These are phyloP conservation scores for Debaryomyces subglobosus DNA, from an alignment of 1,139 yeast genomes.

Conservation along the genomic window DNA sequence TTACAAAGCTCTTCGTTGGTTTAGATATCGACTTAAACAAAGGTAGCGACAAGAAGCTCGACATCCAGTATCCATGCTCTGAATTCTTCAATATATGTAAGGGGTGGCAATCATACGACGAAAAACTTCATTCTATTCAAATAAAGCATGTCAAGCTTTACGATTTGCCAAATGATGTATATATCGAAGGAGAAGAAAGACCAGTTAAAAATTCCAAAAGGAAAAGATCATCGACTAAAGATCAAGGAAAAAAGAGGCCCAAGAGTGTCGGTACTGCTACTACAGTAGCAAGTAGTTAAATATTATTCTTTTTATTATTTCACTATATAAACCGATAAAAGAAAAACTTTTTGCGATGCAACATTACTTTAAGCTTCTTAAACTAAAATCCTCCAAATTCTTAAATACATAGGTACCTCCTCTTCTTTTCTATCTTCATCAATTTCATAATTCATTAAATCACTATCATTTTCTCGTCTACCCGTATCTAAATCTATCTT, in stretches of 20 bases:
- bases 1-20: slow-evolving; percentile 83
- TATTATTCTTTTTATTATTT: not conserved
- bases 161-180: slow-evolving; percentile 86
- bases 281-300: slow-evolving; percentile 13
- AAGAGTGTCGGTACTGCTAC: slow-evolving; percentile 19
- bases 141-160: slow-evolving; percentile 79
- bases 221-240: slow-evolving; percentile 19
- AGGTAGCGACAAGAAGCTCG: slow-evolving; percentile 64
- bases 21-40: slow-evolving; percentile 58
- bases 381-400: slow-evolving; percentile 17
- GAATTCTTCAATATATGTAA: slow-evolving; percentile 84
- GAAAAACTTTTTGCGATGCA: slow-evolving; percentile 1
- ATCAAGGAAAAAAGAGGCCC: slow-evolving; percentile 19
- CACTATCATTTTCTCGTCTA: slow-evolving; percentile 32
- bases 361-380: not conserved
- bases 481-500: slow-evolving; percentile 42
- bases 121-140: slow-evolving; percentile 58
- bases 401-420: slow-evolving; percentile 11
- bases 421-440: slow-evolving; percentile 19
- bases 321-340: slow-evolving; percentile 1
- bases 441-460: slow-evolving; percentile 25
- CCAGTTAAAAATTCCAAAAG: slow-evolving; percentile 58
- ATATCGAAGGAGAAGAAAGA: slow-evolving; percentile 73
- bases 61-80: slow-evolving; percentile 88
- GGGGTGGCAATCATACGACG: slow-evolving; percentile 68